A percentile compares a stretch with the other conserved stretches of the same genome.
phyloP scores from a whole-genome alignment of 768 basidiomycete genomes.

The Tricholoma terreum region DNA sequence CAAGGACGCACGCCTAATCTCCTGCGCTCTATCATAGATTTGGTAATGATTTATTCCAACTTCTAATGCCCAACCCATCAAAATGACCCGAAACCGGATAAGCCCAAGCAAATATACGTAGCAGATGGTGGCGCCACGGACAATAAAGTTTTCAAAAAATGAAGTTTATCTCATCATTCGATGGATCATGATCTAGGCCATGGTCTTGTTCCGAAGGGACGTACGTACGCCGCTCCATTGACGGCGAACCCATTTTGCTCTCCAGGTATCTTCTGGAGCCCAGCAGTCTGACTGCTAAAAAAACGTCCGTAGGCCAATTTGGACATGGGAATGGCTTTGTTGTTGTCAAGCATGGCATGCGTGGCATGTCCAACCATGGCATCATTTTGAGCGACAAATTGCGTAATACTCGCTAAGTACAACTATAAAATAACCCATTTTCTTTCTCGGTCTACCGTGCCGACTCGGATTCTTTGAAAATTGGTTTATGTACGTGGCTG shows the following conservation, averaged over 20 bases:
- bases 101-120: no score
- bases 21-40: background rate
- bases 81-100: background rate
- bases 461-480: no score
- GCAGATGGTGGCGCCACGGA: background rate
- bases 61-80: background rate
- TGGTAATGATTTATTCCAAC: background rate
- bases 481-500: no score
- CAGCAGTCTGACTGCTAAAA: no score
- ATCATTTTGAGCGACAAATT: no score
- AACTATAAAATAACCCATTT: no score
- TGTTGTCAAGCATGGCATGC: background rate
- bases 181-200: no score
- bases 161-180: background rate
- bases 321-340: background rate
- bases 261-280: no score
- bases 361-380: no score
- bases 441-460: no score
- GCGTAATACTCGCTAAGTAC: no score
- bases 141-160: background rate
- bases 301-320: background rate
- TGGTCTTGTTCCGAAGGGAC: background rate
- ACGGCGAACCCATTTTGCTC: background rate
- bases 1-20: slow-evolving; percentile 5
- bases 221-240: background rate